Evolutionary conservation across 2,329 filamentous ascomycete species (phyloP).

Genomic region (Phialophora expanda): DNA sequence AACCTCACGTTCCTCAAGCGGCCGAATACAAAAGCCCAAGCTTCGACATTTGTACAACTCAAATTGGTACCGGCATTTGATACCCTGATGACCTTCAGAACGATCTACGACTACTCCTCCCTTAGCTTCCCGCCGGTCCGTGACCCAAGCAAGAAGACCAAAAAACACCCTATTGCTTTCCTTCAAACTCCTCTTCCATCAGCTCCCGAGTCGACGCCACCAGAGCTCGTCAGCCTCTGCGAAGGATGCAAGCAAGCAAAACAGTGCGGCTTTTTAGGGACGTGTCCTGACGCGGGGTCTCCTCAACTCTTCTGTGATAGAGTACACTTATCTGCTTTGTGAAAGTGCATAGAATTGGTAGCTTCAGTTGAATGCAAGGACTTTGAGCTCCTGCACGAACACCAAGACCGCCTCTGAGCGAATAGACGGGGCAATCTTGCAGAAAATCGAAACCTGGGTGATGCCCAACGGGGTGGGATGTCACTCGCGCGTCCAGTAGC

Average conservation of each 20-base stretch:
- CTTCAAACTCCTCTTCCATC: neutral
- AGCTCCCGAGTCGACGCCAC: neutral
- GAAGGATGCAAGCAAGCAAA: neutral
- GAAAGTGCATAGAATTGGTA: constrained; percentile 11
- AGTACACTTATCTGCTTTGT: neutral
- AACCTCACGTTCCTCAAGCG: neutral
- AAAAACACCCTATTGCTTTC: neutral
- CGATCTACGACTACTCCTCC: neutral
- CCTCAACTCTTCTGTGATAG: neutral
- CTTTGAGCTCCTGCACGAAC: neutral
- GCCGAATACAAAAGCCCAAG: neutral
- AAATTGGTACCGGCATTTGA: constrained; percentile 19
- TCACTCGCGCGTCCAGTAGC: neutral
- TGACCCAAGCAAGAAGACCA: neutral
- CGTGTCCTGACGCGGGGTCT: neutral
- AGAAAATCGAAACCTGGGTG: neutral
- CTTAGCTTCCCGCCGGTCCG: neutral
- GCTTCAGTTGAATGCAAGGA: neutral
- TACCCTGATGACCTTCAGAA: constrained; percentile 16
- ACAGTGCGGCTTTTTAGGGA: neutral
- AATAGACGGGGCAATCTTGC: neutral
- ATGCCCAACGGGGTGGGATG: neutral
- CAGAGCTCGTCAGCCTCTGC: too few relatives aligned
- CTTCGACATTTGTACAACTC: constrained; percentile 20
- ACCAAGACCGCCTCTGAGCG: neutral